These are phyloP conservation scores for Sporothrix brunneoviolacea DNA, from an alignment of 2,329 filamentous ascomycete genomes.

Conservation along the genomic window DNA sequence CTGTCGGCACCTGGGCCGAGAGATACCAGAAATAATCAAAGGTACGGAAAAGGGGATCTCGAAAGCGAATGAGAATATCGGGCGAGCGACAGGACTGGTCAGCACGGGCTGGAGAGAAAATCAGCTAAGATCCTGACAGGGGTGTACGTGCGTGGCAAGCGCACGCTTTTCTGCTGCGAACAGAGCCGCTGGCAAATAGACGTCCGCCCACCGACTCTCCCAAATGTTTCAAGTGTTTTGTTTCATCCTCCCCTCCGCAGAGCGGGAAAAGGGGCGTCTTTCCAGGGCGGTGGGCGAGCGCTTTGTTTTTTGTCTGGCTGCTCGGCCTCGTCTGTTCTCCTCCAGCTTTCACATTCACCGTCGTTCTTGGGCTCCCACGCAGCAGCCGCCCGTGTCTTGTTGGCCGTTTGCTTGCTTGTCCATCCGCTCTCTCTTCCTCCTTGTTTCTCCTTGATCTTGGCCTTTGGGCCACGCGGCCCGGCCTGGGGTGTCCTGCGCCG, in stretches of 20 bases:
- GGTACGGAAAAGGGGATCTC: no score
- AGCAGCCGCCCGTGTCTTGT: background rate
- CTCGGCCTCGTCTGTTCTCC: background rate
- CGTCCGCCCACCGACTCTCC: background rate
- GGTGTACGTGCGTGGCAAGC: background rate
- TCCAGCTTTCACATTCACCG: background rate
- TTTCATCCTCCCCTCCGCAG: slow-evolving; percentile 1
- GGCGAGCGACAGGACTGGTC: no score
- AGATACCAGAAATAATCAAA: background rate
- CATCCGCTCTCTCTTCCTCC: no score
- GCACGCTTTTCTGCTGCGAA: no score
- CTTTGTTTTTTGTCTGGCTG: background rate
- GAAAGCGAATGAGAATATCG: no score
- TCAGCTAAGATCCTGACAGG: slow-evolving; percentile 4
- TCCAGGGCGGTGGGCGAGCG: background rate
- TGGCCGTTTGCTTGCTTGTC: no score
- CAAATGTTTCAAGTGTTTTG: slow-evolving; percentile 6
- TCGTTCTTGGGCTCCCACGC: background rate
- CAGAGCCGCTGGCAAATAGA: no score
- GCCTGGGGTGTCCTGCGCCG: no score
- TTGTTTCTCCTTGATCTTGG: no score
- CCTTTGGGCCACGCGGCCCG: no score
- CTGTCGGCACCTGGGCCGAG: background rate
- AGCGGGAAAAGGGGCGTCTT: background rate
- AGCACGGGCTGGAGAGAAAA: background rate